Base-by-base conservation (phyloP, 2,329 filamentous ascomycete species). In the Exophiala bonariae region DNA sequence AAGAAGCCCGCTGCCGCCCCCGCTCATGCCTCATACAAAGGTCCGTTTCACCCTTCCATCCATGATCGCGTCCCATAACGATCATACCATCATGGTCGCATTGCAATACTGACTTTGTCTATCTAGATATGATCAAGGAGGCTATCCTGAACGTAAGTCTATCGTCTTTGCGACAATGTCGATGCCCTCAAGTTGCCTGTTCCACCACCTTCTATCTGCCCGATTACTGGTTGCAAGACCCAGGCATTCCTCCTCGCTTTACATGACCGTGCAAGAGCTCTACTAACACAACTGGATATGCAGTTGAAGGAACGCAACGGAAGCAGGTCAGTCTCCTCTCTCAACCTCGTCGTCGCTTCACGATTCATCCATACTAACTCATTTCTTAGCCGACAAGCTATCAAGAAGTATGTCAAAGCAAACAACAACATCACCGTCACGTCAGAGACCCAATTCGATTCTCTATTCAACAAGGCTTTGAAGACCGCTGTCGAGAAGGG, bases 381-480 rank as follows among this genome's bases (percentile, higher is more conserved):
- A 54, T 50, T n/a, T 51, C 44, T 63, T 66, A 85, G 82, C 66
- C 85, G 85, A 65, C 81, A 85, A 70, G 81, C 82, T 46, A 79
- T 87, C 67, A 87, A 87, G 78, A 87, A 87, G 69, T 87, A 87
- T 67, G 81, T 88, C 59, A 76, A 77, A 66, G 78, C 79, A 65
- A 87, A 87, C 79, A 87, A 87, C 79, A 86, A 87, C 76, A 80
- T 79, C 63, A 73, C 71, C 56, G 69, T 69, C 54, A 72, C 78
- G 45, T 75, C 71, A 57, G 77, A 79, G 54, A 68, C 71, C 45
- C 74, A 76, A 47, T 87, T 87, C 67, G 83, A 83, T 66, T 79
- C 79, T 53, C 85, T 90, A 63, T 89, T 95, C 82, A 93, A 93
- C 83, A 86, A 86, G 71, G 88, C 89, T 44, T 78, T 95, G 66